Conservation (phyloP, 768 basidiomycete species). For the Mycena floridula region DNA sequence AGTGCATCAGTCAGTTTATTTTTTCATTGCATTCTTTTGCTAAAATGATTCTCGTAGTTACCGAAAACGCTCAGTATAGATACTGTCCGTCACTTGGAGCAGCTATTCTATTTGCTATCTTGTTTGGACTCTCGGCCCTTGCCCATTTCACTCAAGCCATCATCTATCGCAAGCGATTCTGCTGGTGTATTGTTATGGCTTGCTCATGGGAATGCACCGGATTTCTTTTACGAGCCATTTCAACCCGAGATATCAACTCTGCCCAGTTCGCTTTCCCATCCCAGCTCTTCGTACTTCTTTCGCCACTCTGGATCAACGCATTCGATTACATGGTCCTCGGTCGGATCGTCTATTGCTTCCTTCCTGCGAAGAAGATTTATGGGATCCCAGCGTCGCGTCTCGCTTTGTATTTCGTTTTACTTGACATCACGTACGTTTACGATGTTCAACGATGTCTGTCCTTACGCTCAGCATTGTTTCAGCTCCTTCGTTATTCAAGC, state of each 20-base stretch:
- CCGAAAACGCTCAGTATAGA: conserved; percentile 4
- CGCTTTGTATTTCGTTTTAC: conserved; percentile 10
- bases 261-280: conserved; percentile 6
- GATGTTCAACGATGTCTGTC: not conserved
- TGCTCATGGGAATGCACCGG: conserved; percentile 14
- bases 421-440: conserved; percentile 13
- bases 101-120: conserved; percentile 12
- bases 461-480: not conserved
- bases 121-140: conserved; percentile 13
- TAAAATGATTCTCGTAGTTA: not conserved
- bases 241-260: conserved; percentile 7
- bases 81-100: conserved; percentile 17
- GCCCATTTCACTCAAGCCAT: conserved; percentile 13
- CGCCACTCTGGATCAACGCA: conserved; percentile 19
- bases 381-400: conserved; percentile 12
- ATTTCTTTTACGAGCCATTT: conserved; percentile 9
- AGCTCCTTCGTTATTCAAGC: conserved; percentile 17
- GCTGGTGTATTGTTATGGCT: conserved; percentile 18
- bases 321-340: conserved; percentile 18
- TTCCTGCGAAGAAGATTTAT: conserved; percentile 14
- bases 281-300: conserved; percentile 16
- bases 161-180: conserved; percentile 15
- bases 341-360: conserved; percentile 14
- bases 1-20: not conserved
- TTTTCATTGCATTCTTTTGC: not conserved